Evolutionary conservation across 306 rosid species (phyloP), one percentile per base, ranked within the genome.

Genomic region (Morella rubra): DNA sequence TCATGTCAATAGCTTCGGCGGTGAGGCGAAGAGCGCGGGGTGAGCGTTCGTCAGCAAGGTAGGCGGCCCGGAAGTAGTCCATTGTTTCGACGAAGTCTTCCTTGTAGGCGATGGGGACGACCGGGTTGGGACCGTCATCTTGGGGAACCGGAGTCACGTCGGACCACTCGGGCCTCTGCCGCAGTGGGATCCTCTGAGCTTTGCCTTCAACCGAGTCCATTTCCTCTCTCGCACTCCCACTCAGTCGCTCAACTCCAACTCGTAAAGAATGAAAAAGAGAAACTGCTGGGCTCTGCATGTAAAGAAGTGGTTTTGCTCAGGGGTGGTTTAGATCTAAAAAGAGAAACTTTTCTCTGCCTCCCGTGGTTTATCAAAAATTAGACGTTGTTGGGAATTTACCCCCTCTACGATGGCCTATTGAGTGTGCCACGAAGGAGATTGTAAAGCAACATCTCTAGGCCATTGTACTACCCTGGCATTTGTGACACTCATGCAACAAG

Each of bases 61-160:
- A 95, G 67, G 92, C 53, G n/a, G 98, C 97, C 76, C 98, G 91
- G 83, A 95, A 95, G 81, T 86, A 95, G 84, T 84, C 84, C 97
- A 92, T 92, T 42, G 89, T 92, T 76, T 95, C 88, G 2, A 77
- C 74, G 53, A 92, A 95, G 4, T 85, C 88, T 68, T 88, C 85
- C 68, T 88, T 87, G 89, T 95, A 95, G 15, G 81, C 84, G 69
- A 95, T 95, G 73, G 96, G 89, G 40, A 95, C 97, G 13, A 92
- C 90, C 18, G 97, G 96, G 44, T 72, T 80, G 6, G 93, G 96
- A 0, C 98, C 98, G 42, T 95, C 97, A 85, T 95, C 85, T 73
- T 92, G 97, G 5, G 88, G 89, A 14, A 95, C 46, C 13, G 97
- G 98, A 83, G 78, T 83, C 1, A 95, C 89, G 71, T 92, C 96